phyloP scores from a whole-genome alignment of 805 yeast genomes.

The Candida ovalis region DNA sequence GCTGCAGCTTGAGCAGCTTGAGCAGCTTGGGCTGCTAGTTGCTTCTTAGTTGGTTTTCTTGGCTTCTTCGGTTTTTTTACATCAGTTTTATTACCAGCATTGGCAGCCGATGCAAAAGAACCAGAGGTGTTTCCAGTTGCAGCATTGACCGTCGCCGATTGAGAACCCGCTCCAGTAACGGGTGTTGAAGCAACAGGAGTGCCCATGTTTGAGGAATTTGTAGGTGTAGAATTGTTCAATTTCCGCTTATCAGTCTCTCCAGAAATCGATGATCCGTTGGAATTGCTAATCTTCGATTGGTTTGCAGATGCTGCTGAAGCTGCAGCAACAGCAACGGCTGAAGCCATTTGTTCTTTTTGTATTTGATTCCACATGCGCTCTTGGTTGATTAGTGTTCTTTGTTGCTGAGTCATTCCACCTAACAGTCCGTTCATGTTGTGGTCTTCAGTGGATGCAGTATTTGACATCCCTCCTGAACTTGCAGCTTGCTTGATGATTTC shows the following conservation, averaged over 20 bases:
- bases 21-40: conserved; percentile 25
- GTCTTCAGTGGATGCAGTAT: conserved; percentile 8
- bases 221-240: background rate
- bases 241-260: background rate
- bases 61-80: conserved; percentile 24
- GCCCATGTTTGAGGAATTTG: background rate
- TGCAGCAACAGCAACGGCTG: conserved; percentile 28
- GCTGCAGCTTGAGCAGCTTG: conserved; percentile 20
- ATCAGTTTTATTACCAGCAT: conserved; percentile 7
- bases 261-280: background rate
- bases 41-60: conserved; percentile 32
- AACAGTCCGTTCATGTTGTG: conserved; percentile 24
- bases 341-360: conserved; percentile 32
- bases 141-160: background rate
- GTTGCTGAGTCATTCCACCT: conserved; percentile 28
- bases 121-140: background rate
- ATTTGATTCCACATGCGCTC: conserved; percentile 27
- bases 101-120: background rate
- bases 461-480: conserved; percentile 21
- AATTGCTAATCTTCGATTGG: background rate
- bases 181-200: background rate
- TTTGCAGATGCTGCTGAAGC: conserved; percentile 1
- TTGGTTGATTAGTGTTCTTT: conserved; percentile 26
- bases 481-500: conserved; percentile 48
- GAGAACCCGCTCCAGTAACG: background rate